Evolutionary conservation across 108 stramenopile genomes (phyloP).

Genomic region (Pseudonitzschia pungens): DNA sequence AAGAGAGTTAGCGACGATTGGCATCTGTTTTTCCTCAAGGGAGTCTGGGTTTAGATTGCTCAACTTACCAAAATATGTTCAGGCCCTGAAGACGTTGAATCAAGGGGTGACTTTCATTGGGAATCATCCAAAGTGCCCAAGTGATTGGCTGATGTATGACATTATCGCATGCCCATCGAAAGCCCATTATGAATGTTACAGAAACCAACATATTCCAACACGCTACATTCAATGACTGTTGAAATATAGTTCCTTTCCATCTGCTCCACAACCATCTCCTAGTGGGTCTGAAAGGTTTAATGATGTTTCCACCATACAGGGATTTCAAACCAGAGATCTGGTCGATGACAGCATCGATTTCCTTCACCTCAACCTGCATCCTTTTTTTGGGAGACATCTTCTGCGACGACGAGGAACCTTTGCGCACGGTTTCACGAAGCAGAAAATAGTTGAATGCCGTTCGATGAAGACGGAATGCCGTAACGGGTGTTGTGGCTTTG

Average conservation of each 20-base stretch:
- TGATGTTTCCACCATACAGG: constrained; percentile 13
- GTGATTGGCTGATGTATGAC: constrained; percentile 5
- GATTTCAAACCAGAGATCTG: constrained; percentile 14
- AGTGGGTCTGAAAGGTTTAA: constrained; percentile 9
- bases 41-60: constrained; percentile 4
- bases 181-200: background rate
- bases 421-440: background rate
- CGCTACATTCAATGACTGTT: constrained; percentile 10
- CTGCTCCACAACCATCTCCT: background rate
- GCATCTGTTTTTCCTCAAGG: background rate
- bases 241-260: constrained; percentile 21
- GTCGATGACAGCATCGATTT: constrained; percentile 15
- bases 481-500: background rate
- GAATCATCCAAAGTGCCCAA: constrained; percentile 14
- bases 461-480: constrained; percentile 5
- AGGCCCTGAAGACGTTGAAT: background rate
- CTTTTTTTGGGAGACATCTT: constrained; percentile 1
- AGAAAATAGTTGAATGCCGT: background rate
- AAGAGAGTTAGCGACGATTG: background rate
- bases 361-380: constrained; percentile 13
- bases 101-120: background rate
- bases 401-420: background rate
- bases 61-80: constrained; percentile 8
- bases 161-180: background rate
- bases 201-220: constrained; percentile 9